Evolutionary conservation across 1,284 basidiomycete genomes (phyloP).

Genomic region (Ganoderma leucocontextum): DNA sequence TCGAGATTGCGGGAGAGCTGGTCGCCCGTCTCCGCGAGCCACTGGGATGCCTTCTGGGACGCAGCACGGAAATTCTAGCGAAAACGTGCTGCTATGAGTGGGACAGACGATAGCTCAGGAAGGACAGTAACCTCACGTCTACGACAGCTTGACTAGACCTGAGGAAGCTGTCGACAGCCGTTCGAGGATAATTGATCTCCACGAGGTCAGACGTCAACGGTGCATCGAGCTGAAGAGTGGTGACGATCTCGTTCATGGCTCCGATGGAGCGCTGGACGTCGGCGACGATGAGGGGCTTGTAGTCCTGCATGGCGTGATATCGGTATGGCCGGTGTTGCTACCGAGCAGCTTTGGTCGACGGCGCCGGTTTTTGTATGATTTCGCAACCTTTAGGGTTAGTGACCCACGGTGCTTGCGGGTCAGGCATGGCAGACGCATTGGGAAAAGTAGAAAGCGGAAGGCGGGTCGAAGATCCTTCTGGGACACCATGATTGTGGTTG

Average conservation of each 20-base stretch:
- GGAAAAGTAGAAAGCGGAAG: not conserved
- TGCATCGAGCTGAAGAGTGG: slow-evolving; percentile 11
- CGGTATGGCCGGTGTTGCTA: not conserved
- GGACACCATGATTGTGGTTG: slow-evolving; percentile 4
- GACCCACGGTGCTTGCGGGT: not conserved
- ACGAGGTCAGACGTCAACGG: slow-evolving; percentile 17
- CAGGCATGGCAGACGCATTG: not conserved
- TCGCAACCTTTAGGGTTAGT: not conserved
- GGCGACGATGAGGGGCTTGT: slow-evolving; percentile 13
- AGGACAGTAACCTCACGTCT: slow-evolving; percentile 4
- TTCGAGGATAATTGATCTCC: slow-evolving; percentile 14
- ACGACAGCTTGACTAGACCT: slow-evolving; percentile 6
- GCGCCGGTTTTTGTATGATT: not conserved
- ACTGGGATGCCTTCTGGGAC: not conserved
- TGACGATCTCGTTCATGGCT: slow-evolving; percentile 15
- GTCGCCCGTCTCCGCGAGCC: slow-evolving; percentile 15
- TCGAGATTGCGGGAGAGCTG: slow-evolving; percentile 12
- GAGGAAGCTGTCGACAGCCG: slow-evolving; percentile 11
- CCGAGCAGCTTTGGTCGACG: not conserved
- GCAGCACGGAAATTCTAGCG: not conserved
- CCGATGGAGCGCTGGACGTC: slow-evolving; percentile 13
- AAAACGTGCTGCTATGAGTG: not conserved
- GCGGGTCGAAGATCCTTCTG: not conserved
- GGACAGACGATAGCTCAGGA: not conserved
- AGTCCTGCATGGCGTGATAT: slow-evolving; percentile 1